Evolutionary conservation across 2,329 filamentous ascomycete genomes (phyloP).

Genomic region (Hypoxylon sp.): DNA sequence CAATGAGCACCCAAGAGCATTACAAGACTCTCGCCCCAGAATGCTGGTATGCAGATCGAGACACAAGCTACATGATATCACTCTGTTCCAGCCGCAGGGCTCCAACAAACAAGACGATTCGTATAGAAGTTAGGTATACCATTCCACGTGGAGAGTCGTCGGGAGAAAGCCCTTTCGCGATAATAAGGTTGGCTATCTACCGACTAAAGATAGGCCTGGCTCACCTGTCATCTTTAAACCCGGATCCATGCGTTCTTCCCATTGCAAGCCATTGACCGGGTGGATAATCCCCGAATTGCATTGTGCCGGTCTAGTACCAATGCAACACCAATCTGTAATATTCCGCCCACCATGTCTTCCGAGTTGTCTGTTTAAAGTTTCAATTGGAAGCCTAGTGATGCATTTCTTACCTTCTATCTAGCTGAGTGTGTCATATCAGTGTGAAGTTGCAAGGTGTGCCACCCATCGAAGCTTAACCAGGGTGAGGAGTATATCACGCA

Average conservation of each 20-base stretch:
- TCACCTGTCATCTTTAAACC: background rate
- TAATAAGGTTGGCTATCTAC: conserved; percentile 2
- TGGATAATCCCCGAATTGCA: background rate
- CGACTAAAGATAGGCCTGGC: background rate
- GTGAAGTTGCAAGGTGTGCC: background rate
- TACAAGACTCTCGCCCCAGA: conserved; percentile 9
- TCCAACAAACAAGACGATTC: conserved; percentile 2
- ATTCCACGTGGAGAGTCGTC: background rate
- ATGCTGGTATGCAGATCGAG: conserved; percentile 1
- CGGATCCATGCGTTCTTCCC: conserved; percentile 3
- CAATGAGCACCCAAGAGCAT: background rate
- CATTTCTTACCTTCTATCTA: background rate
- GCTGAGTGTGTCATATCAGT: background rate
- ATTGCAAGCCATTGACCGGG: background rate
- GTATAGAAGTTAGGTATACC: background rate
- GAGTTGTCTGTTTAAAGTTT: background rate
- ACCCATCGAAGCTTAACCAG: background rate
- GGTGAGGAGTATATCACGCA: background rate
- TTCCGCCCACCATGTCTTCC: background rate
- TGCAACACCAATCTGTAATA: conserved; percentile 1
- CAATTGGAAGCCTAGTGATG: background rate
- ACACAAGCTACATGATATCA: background rate
- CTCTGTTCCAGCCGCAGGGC: background rate
- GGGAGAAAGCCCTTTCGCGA: background rate
- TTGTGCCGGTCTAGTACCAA: background rate